Conservation (phyloP, 2,329 filamentous ascomycete species). For the Penicillium paneum region DNA sequence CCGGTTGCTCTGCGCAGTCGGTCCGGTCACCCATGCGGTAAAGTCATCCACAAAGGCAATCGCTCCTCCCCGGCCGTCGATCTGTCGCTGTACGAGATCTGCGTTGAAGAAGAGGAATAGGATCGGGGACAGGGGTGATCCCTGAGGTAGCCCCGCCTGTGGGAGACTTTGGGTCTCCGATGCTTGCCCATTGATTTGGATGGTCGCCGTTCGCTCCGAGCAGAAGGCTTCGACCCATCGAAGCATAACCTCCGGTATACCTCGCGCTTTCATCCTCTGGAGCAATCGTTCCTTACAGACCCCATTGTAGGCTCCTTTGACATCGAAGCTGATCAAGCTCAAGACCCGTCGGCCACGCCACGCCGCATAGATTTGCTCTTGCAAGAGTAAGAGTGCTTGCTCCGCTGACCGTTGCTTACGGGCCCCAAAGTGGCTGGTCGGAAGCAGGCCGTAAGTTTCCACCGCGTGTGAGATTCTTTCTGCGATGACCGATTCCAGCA, state of each 20-base stretch:
- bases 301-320: too few relatives aligned
- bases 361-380: slow-evolving; percentile 27
- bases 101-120: background rate
- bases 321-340: too few relatives aligned
- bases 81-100: background rate
- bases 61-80: background rate
- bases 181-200: slow-evolving; percentile 19
- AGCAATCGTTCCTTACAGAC: too few relatives aligned
- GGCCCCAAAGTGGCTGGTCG: slow-evolving; percentile 38
- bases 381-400: slow-evolving; percentile 33
- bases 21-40: background rate
- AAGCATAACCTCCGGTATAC: too few relatives aligned
- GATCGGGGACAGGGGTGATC: slow-evolving; percentile 20
- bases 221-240: slow-evolving; percentile 21
- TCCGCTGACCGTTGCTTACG: slow-evolving; percentile 35
- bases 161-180: slow-evolving; percentile 15
- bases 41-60: slow-evolving; percentile 13
- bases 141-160: slow-evolving; percentile 20
- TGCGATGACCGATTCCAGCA: slow-evolving; percentile 31
- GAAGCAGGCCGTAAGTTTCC: slow-evolving; percentile 31
- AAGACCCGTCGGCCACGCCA: slow-evolving; percentile 18
- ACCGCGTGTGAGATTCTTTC: slow-evolving; percentile 29
- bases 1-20: background rate
- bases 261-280: too few relatives aligned
- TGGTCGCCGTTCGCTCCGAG: slow-evolving; percentile 20